These are phyloP conservation scores for Pelargonium citronellum DNA, from an alignment of 441 rosid species.

Conservation along the genomic window DNA sequence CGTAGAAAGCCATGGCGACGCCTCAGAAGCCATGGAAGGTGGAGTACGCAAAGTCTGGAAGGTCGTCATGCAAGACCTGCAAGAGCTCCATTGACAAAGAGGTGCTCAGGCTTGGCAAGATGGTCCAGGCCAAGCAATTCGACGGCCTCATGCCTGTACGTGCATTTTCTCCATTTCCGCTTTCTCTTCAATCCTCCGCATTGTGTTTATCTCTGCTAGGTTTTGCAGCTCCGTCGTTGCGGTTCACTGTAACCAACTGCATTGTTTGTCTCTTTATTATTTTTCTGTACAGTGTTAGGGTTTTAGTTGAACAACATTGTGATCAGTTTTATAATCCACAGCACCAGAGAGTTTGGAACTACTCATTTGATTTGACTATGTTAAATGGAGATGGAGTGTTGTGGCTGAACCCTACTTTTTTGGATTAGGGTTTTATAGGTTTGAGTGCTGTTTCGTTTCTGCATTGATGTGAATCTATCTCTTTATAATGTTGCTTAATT, in stretches of 20 bases:
- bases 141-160: slow-evolving; percentile 91
- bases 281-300: too few species aligned
- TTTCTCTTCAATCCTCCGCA: not conserved
- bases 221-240: not conserved
- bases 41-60: slow-evolving; percentile 87
- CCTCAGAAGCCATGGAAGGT: slow-evolving; percentile 78
- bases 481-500: too few species aligned
- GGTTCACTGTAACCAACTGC: not conserved
- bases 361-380: too few species aligned
- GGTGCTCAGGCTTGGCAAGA: slow-evolving; percentile 72
- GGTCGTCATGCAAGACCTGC: slow-evolving; percentile 89
- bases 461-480: too few species aligned
- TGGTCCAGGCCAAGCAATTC: slow-evolving; percentile 76
- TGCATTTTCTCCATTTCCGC: not conserved
- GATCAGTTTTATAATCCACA: too few species aligned
- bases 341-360: too few species aligned
- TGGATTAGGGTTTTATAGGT: too few species aligned
- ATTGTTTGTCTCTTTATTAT: too few species aligned
- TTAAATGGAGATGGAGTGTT: too few species aligned
- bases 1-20: slow-evolving; percentile 37
- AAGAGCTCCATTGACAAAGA: slow-evolving; percentile 57
- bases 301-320: too few species aligned
- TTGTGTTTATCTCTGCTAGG: not conserved
- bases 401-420: too few species aligned
- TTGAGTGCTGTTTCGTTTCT: too few species aligned